These are phyloP conservation scores for Colletotrichum spinosum DNA, from an alignment of 2,329 filamentous ascomycete genomes.

Conservation along the genomic window DNA sequence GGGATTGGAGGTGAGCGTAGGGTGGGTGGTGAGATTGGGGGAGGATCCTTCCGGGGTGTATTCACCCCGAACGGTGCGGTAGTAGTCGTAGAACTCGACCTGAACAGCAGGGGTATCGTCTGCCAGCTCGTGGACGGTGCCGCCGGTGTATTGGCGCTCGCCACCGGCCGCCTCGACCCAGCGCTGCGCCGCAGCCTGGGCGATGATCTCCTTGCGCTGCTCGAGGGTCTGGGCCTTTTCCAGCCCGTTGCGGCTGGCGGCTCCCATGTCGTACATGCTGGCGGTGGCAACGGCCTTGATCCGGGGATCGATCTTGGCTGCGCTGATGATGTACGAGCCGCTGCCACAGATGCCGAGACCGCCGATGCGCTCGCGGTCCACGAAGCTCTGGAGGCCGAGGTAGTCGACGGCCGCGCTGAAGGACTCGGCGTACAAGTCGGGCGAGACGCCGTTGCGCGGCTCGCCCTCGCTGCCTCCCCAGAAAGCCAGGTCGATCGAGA, in stretches of 20 bases:
- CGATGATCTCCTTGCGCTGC: slow-evolving; percentile 24
- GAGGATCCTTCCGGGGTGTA: slow-evolving; percentile 16
- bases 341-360: slow-evolving; percentile 47
- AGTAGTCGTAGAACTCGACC: slow-evolving; percentile 30
- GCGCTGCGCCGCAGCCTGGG: slow-evolving; percentile 1
- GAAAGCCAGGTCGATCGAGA: slow-evolving; percentile 37
- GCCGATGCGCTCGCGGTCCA: slow-evolving; percentile 46
- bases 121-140: slow-evolving; percentile 4
- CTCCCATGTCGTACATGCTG: slow-evolving; percentile 35
- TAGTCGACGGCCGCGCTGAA: slow-evolving; percentile 48
- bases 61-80: slow-evolving; percentile 30
- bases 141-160: slow-evolving; percentile 10
- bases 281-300: slow-evolving; percentile 40
- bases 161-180: slow-evolving; percentile 15
- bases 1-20: slow-evolving; percentile 45
- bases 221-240: background rate
- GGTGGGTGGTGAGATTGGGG: slow-evolving; percentile 45
- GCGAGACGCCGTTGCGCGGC: slow-evolving; percentile 41
- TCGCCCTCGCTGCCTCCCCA: slow-evolving; percentile 44
- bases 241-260: slow-evolving; percentile 13
- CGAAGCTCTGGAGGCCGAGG: slow-evolving; percentile 39
- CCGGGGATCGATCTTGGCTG: slow-evolving; percentile 47
- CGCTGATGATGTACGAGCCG: slow-evolving; percentile 47
- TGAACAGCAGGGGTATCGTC: slow-evolving; percentile 3
- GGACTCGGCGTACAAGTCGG: slow-evolving; percentile 44